Evolutionary conservation across 352 stramenopile genomes (phyloP).

Genomic region (Globisporangium emineosum): DNA sequence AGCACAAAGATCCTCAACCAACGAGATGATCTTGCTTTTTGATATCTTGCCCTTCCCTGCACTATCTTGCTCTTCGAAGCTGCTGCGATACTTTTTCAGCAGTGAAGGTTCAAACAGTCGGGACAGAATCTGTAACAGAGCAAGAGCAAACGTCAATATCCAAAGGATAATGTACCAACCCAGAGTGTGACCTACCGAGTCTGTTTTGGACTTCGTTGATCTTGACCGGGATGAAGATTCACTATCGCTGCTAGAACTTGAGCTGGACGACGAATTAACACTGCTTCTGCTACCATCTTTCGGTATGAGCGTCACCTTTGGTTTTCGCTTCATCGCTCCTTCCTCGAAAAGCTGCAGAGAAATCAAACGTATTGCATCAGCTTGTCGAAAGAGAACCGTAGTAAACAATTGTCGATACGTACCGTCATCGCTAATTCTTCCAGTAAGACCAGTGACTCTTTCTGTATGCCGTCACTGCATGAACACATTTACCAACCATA

Average conservation of each 20-base stretch:
- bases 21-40: constrained; percentile 31
- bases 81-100: constrained; percentile 29
- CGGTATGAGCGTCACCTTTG: constrained; percentile 28
- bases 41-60: constrained; percentile 38
- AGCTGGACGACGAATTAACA: constrained; percentile 22
- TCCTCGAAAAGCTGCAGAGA: constrained; percentile 56
- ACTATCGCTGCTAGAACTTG: constrained; percentile 11
- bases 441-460: constrained; percentile 51
- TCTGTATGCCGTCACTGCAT: constrained; percentile 21
- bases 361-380: not conserved
- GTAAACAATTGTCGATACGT: not conserved
- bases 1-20: constrained; percentile 29
- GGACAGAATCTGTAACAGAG: constrained; percentile 24
- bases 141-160: not conserved
- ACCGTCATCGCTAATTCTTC: constrained; percentile 70
- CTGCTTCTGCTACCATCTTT: constrained; percentile 20
- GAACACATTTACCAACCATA: not conserved
- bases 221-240: not conserved
- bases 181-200: constrained; percentile 4
- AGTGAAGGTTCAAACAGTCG: constrained; percentile 36
- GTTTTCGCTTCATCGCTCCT: constrained; percentile 43
- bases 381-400: not conserved
- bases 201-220: constrained; percentile 2
- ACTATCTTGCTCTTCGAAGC: constrained; percentile 37
- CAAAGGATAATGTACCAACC: not conserved